Conservation (phyloP, 2,329 filamentous ascomycete species). For the Drechmeria coniospora region DNA sequence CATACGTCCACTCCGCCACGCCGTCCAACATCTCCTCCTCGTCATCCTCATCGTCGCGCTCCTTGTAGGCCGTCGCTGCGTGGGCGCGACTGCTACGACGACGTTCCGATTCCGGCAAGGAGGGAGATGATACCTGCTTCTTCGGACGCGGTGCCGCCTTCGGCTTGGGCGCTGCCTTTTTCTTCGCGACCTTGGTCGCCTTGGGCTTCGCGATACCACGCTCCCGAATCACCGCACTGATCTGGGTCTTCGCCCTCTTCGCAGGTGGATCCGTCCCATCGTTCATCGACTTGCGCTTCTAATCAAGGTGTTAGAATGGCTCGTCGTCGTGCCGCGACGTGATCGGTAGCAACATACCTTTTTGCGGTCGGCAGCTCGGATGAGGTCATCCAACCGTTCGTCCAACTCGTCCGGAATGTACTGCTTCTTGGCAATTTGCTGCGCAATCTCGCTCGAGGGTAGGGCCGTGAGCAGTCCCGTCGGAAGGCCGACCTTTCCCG, state of each 20-base stretch:
- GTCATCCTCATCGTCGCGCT: constrained; percentile 41
- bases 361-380: constrained; percentile 54
- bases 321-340: background rate
- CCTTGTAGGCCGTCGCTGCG: constrained; percentile 33
- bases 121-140: constrained; percentile 12
- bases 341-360: constrained; percentile 32
- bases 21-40: constrained; percentile 47
- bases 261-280: constrained; percentile 30
- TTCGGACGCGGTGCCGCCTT: constrained; percentile 14
- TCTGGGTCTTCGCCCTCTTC: constrained; percentile 21
- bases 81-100: constrained; percentile 39
- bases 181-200: constrained; percentile 16
- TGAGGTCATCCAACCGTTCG: constrained; percentile 56
- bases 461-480: constrained; percentile 63
- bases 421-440: constrained; percentile 73
- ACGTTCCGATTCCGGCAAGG: constrained; percentile 27
- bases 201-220: constrained; percentile 21
- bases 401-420: constrained; percentile 67
- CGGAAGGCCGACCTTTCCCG: constrained; percentile 68
- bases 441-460: constrained; percentile 60
- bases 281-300: constrained; percentile 43
- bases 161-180: constrained; percentile 15
- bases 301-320: constrained; percentile 11
- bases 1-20: constrained; percentile 43
- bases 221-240: constrained; percentile 20